phyloP scores from a whole-genome alignment of 2,329 filamentous ascomycete species.

The Triangularia setosa region DNA sequence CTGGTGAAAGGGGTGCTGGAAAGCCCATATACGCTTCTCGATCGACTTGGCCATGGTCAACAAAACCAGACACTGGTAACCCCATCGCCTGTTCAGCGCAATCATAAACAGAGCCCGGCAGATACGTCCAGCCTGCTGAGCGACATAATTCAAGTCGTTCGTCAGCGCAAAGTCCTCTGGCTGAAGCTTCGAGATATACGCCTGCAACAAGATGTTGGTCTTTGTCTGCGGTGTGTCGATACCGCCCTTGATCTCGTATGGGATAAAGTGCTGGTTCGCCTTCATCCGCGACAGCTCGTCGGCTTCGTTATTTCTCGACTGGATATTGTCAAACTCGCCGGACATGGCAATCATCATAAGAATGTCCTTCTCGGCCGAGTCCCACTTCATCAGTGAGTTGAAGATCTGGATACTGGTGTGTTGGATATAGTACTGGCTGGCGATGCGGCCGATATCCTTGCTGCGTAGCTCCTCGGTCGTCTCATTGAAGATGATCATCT shows the following conservation, averaged over 20 bases:
- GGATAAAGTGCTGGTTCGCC: conserved; percentile 64
- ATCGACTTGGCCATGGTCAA: conserved; percentile 94
- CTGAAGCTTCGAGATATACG: conserved; percentile 83
- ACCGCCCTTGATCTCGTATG: conserved; percentile 74
- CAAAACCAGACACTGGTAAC: conserved; percentile 87
- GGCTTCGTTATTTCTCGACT: conserved; percentile 83
- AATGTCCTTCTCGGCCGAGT: conserved; percentile 84
- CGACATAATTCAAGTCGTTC: conserved; percentile 91
- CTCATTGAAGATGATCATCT: conserved; percentile 99
- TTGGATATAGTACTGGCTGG: conserved; percentile 93
- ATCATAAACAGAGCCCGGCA: conserved; percentile 97
- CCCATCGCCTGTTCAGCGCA: conserved; percentile 90
- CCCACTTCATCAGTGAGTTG: conserved; percentile 87
- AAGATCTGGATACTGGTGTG: conserved; percentile 94
- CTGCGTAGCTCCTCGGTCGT: conserved; percentile 85
- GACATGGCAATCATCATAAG: conserved; percentile 97
- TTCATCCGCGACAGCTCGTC: conserved; percentile 77
- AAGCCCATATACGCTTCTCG: conserved; percentile 92
- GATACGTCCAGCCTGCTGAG: conserved; percentile 92
- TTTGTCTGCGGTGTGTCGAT: conserved; percentile 76
- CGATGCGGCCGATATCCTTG: conserved; percentile 94
- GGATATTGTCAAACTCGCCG: conserved; percentile 96
- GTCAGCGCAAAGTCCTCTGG: conserved; percentile 90
- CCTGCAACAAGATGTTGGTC: conserved; percentile 91
- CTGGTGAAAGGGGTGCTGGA: conserved; percentile 89